These are phyloP conservation scores for Fusarium praegraminearum DNA, from an alignment of 2,329 filamentous ascomycete genomes.

Conservation along the genomic window DNA sequence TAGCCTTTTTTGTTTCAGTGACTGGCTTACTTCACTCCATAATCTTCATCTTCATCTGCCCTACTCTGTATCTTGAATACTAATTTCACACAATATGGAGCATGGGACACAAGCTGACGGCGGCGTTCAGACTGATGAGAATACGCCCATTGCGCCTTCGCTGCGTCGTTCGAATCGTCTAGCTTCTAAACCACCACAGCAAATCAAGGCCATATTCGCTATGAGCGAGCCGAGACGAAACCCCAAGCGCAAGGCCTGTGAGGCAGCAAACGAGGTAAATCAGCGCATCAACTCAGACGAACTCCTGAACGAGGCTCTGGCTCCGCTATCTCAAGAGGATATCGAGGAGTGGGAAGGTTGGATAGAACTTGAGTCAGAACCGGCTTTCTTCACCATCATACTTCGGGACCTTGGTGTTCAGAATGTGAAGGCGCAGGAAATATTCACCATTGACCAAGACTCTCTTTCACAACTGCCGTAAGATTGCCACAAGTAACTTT, in stretches of 20 bases:
- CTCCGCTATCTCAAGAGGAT: slow-evolving; percentile 63
- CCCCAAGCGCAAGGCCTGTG: slow-evolving; percentile 60
- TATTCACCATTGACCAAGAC: slow-evolving; percentile 78
- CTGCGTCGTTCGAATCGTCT: slow-evolving; percentile 42
- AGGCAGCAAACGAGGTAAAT: slow-evolving; percentile 48
- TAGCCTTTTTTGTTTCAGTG: slow-evolving; percentile 1
- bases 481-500: slow-evolving; percentile 31
- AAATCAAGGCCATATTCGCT: slow-evolving; percentile 7
- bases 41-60: not conserved
- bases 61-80: not conserved
- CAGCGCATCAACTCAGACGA: slow-evolving; percentile 52
- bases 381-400: slow-evolving; percentile 88
- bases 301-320: slow-evolving; percentile 61
- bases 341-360: slow-evolving; percentile 76
- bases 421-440: slow-evolving; percentile 79
- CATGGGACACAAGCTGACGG: slow-evolving; percentile 21
- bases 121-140: slow-evolving; percentile 13
- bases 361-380: slow-evolving; percentile 90
- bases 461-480: slow-evolving; percentile 73
- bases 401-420: slow-evolving; percentile 81
- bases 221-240: slow-evolving; percentile 51
- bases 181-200: slow-evolving; percentile 15
- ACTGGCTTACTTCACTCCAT: not conserved
- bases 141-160: not conserved
- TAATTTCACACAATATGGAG: slow-evolving; percentile 3